phyloP scores from a whole-genome alignment of 1,284 basidiomycete species.

The Sphaerobolus stellatus region DNA sequence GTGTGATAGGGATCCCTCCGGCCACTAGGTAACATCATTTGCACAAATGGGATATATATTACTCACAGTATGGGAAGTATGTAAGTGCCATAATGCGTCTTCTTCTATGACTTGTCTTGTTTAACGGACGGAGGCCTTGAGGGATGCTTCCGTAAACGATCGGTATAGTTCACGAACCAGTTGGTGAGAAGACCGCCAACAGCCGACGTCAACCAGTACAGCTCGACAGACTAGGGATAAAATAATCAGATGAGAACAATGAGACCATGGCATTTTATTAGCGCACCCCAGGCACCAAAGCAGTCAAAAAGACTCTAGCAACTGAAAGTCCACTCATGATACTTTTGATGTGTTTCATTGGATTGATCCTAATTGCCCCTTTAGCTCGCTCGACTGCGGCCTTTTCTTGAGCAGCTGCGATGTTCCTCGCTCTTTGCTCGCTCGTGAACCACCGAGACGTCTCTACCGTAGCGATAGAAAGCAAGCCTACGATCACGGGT shows the following conservation, averaged over 20 bases:
- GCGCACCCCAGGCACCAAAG: conserved; percentile 75
- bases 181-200: conserved; percentile 78
- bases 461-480: conserved; percentile 78
- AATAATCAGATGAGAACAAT: background rate
- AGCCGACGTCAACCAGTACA: conserved; percentile 87
- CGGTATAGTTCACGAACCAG: conserved; percentile 66
- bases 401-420: conserved; percentile 34
- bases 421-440: conserved; percentile 43
- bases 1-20: conserved; percentile 53
- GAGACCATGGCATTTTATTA: background rate
- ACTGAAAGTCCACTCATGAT: conserved; percentile 63
- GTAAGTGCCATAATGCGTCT: too few species aligned
- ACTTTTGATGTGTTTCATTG: conserved; percentile 59
- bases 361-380: conserved; percentile 38
- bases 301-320: conserved; percentile 72
- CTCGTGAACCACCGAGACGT: conserved; percentile 68
- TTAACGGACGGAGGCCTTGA: too few species aligned
- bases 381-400: background rate
- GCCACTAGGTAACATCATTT: conserved; percentile 73
- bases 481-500: conserved; percentile 69
- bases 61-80: conserved; percentile 10
- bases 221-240: conserved; percentile 58
- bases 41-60: conserved; percentile 19
- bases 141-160: conserved; percentile 49
- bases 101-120: too few species aligned